These are phyloP conservation scores for Trichocladium uniseriatum DNA, from an alignment of 495 filamentous ascomycete genomes.

Conservation along the genomic window DNA sequence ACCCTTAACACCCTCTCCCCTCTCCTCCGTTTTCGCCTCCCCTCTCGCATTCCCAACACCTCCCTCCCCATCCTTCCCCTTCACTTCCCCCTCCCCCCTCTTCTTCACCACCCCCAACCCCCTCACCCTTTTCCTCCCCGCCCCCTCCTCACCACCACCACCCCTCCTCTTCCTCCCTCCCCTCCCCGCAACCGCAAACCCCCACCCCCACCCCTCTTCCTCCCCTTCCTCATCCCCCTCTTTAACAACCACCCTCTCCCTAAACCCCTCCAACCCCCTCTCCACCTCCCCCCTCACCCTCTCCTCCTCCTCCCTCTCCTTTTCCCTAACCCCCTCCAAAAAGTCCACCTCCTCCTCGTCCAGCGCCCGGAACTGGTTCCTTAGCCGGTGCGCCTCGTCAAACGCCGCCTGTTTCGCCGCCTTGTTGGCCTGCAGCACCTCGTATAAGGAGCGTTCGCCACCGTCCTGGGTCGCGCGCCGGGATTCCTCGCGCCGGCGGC, in stretches of 20 bases:
- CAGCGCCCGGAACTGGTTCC: slow-evolving; percentile 89
- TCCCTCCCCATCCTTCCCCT: slow-evolving; percentile 3
- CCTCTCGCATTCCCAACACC: slow-evolving; percentile 1
- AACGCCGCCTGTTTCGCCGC: slow-evolving; percentile 95
- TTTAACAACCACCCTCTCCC: slow-evolving; percentile 45
- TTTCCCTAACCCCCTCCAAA: slow-evolving; percentile 67
- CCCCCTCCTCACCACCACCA: slow-evolving; percentile 9
- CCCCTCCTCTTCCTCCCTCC: slow-evolving; percentile 14
- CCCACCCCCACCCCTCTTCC: slow-evolving; percentile 17
- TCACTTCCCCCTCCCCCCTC: slow-evolving; percentile 13
- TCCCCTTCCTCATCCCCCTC: slow-evolving; percentile 8
- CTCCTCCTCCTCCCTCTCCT: slow-evolving; percentile 59
- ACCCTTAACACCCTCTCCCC: neutral
- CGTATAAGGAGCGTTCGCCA: slow-evolving; percentile 61
- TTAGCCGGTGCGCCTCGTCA: slow-evolving; percentile 76
- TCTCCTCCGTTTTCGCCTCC: slow-evolving; percentile 11
- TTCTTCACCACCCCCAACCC: slow-evolving; percentile 10
- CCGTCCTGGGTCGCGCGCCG: slow-evolving; percentile 35
- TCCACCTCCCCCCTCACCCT: slow-evolving; percentile 67
- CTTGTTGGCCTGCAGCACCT: slow-evolving; percentile 89
- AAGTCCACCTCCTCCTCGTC: slow-evolving; percentile 95
- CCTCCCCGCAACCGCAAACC: slow-evolving; percentile 18
- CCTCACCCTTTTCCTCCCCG: slow-evolving; percentile 12
- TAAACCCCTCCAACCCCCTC: slow-evolving; percentile 62
- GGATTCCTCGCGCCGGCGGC: slow-evolving; percentile 49